A percentile compares a stretch with the other conserved stretches of the same genome.
These are phyloP conservation scores for Taphrina wiesneri DNA, from an alignment of 1,139 yeast species.

Conservation along the genomic window DNA sequence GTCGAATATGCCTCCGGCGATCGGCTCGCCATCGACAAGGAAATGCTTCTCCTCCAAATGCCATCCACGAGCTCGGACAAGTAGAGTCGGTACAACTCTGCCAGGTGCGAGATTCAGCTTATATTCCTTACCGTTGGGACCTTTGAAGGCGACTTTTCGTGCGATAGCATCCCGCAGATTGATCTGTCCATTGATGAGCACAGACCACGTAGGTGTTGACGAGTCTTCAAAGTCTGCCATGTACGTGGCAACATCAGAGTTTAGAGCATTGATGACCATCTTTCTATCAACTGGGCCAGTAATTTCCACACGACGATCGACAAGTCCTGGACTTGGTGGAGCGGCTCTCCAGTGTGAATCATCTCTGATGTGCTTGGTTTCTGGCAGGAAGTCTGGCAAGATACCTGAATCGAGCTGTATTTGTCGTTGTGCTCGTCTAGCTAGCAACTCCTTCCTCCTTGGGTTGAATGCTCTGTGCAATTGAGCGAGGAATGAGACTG, in stretches of 20 bases:
- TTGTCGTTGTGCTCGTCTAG: slow-evolving; percentile 62
- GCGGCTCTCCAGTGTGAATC: slow-evolving; percentile 81
- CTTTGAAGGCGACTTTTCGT: slow-evolving; percentile 54
- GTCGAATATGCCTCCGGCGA: slow-evolving; percentile 72
- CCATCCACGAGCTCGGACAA: slow-evolving; percentile 88
- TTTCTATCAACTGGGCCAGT: slow-evolving; percentile 79
- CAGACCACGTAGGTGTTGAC: slow-evolving; percentile 91
- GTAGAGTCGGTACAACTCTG: slow-evolving; percentile 67
- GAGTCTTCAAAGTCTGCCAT: slow-evolving; percentile 74
- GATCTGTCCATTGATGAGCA: slow-evolving; percentile 84
- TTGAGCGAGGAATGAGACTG: slow-evolving; percentile 70
- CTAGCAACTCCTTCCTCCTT: slow-evolving; percentile 61
- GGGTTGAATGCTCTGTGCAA: slow-evolving; percentile 70
- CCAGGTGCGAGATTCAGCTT: slow-evolving; percentile 52
- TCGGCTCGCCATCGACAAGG: slow-evolving; percentile 71
- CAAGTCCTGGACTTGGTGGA: slow-evolving; percentile 69
- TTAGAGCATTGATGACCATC: slow-evolving; percentile 72
- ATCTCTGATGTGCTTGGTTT: slow-evolving; percentile 67
- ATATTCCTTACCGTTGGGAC: slow-evolving; percentile 60
- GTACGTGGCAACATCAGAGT: slow-evolving; percentile 67
- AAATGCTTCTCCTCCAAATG: slow-evolving; percentile 75
- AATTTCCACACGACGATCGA: slow-evolving; percentile 74
- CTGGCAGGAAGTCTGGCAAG: slow-evolving; percentile 72
- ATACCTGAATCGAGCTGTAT: slow-evolving; percentile 64
- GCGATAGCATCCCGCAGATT: slow-evolving; percentile 76